phyloP scores from a whole-genome alignment of 345 rosid species.

The Gossypium rotundifolium region DNA sequence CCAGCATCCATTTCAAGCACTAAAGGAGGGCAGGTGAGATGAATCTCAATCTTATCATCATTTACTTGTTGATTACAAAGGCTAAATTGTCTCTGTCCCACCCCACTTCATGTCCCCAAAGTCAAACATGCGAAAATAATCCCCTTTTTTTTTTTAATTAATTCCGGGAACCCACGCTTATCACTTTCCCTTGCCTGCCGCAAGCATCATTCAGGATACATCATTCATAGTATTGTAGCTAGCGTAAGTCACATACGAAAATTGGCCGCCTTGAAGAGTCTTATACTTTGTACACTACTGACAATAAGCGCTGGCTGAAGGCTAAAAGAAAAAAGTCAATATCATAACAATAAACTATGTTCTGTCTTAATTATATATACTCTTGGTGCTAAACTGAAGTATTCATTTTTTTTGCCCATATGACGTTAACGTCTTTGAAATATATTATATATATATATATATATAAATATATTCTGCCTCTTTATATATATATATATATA shows the following conservation, averaged over 20 bases:
- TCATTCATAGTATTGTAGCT: not conserved
- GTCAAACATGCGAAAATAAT: too few relatives aligned
- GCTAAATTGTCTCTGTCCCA: too few relatives aligned
- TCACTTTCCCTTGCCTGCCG: too few relatives aligned
- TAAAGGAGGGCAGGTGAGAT: too few relatives aligned
- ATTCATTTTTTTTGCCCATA: not conserved
- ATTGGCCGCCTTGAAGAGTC: not conserved
- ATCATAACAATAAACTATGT: not conserved
- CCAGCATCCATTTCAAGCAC: too few relatives aligned
- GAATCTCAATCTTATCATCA: too few relatives aligned
- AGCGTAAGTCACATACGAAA: not conserved
- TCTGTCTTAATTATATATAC: not conserved
- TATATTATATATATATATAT: too few relatives aligned
- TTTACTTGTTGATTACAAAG: too few relatives aligned
- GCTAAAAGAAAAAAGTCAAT: not conserved
- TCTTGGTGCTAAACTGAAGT: not conserved
- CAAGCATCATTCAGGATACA: not conserved
- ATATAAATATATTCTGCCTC: too few relatives aligned
- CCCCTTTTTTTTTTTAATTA: too few relatives aligned
- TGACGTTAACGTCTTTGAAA: not conserved
- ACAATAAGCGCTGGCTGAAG: not conserved
- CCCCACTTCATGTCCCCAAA: too few relatives aligned
- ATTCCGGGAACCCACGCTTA: too few relatives aligned
- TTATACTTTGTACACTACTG: not conserved
- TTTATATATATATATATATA: not conserved